Conservation (phyloP, 2,329 filamentous ascomycete species). For the Calcarisporium arbuscula region DNA sequence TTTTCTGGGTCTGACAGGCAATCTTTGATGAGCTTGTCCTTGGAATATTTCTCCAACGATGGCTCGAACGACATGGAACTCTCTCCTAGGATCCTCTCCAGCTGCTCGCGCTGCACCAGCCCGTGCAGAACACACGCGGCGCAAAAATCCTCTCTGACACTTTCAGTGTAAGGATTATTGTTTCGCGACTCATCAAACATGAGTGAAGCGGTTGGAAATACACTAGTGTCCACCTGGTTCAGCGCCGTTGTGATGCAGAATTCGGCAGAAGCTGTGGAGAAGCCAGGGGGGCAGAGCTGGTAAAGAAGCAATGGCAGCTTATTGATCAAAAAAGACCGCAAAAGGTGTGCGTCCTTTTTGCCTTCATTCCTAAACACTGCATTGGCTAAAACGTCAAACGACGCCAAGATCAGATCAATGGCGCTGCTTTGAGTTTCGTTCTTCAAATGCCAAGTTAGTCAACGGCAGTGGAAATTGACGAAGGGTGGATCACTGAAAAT, state of each 20-base stretch:
- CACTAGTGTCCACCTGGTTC: conserved; percentile 72
- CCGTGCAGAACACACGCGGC: conserved; percentile 86
- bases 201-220: conserved; percentile 56
- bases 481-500: conserved; percentile 14
- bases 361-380: conserved; percentile 64
- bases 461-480: background rate
- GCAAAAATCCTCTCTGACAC: conserved; percentile 66
- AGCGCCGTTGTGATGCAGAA: conserved; percentile 67
- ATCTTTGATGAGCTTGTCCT: conserved; percentile 71
- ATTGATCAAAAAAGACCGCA: conserved; percentile 81
- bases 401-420: conserved; percentile 77
- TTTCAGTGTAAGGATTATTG: conserved; percentile 51
- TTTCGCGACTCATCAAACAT: conserved; percentile 56
- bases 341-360: conserved; percentile 57
- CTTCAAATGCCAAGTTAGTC: conserved; percentile 29
- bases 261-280: conserved; percentile 66
- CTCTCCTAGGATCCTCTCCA: conserved; percentile 76
- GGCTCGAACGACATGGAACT: conserved; percentile 75
- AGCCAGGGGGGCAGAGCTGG: conserved; percentile 56
- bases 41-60: conserved; percentile 65
- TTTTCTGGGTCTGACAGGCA: conserved; percentile 71
- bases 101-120: conserved; percentile 70
- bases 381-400: conserved; percentile 86
- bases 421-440: conserved; percentile 72
- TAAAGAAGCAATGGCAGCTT: conserved; percentile 51